Percentiles rank a stretch among this genome's conserved stretches.
phyloP scores from a whole-genome alignment of 1,284 basidiomycete species.

The Tilletia indica region DNA sequence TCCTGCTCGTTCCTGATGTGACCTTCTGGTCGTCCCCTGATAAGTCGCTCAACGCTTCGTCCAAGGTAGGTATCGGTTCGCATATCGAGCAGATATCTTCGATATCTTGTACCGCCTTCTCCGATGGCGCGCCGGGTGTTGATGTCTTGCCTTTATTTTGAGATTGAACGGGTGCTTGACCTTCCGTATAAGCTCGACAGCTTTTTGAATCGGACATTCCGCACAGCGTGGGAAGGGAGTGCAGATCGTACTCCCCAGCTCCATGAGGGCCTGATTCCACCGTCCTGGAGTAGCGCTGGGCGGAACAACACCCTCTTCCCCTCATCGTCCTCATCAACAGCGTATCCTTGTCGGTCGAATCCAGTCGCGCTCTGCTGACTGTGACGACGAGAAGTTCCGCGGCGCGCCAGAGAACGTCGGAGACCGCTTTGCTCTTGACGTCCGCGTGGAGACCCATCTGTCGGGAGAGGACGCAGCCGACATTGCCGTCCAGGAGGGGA shows the following conservation, averaged over 20 bases:
- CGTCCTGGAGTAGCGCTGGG: constrained; percentile 31
- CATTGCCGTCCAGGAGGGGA: constrained; percentile 51
- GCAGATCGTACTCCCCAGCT: constrained; percentile 47
- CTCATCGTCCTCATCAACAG: not conserved
- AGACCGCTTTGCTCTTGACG: constrained; percentile 42
- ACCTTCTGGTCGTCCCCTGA: constrained; percentile 16
- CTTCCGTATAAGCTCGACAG: constrained; percentile 31
- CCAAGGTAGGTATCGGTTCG: constrained; percentile 33
- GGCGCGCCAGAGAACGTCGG: constrained; percentile 45
- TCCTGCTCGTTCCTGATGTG: too few relatives aligned
- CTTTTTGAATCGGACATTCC: constrained; percentile 39
- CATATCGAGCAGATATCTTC: constrained; percentile 35
- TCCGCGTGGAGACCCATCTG: constrained; percentile 46
- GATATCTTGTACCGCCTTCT: constrained; percentile 28
- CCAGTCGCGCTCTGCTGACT: not conserved
- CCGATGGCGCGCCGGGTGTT: not conserved
- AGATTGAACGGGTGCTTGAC: constrained; percentile 17
- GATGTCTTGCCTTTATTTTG: not conserved
- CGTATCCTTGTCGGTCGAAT: too few relatives aligned
- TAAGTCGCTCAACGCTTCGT: not conserved
- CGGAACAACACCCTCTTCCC: constrained; percentile 14
- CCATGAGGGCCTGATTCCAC: constrained; percentile 55
- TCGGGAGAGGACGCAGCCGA: constrained; percentile 45
- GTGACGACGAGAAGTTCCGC: constrained; percentile 36
- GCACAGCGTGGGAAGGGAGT: constrained; percentile 42